Evolutionary conservation across 495 filamentous ascomycete genomes (phyloP).

Genomic region (Evernia prunastri): DNA sequence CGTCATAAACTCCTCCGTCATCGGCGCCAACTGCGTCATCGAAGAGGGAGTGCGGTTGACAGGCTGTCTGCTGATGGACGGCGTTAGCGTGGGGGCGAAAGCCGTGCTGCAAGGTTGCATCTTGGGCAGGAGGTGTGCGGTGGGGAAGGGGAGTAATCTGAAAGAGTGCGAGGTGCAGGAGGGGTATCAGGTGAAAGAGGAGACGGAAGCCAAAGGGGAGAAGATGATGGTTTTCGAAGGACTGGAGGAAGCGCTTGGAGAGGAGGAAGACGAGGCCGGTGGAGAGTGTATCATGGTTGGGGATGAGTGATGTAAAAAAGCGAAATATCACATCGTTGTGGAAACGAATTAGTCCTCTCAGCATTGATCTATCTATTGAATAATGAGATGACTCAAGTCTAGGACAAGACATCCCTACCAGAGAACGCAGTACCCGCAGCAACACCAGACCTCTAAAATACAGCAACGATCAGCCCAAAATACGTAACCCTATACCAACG

Average conservation of each 20-base stretch:
- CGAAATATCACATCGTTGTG: neutral
- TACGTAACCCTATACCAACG: too few species aligned
- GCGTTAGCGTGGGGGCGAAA: constrained; percentile 69
- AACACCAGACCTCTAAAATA: too few species aligned
- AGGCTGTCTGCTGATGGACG: constrained; percentile 86
- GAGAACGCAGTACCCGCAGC: too few species aligned
- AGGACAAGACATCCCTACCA: too few species aligned
- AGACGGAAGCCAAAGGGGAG: constrained; percentile 76
- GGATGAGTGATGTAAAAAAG: neutral
- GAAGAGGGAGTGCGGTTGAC: constrained; percentile 69
- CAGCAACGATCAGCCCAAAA: too few species aligned
- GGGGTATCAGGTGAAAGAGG: constrained; percentile 69
- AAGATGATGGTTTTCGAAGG: constrained; percentile 82
- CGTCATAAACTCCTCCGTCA: constrained; percentile 81
- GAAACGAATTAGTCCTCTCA: too few species aligned
- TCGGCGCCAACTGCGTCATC: constrained; percentile 82
- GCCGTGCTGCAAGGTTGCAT: constrained; percentile 76
- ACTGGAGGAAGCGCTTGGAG: constrained; percentile 47
- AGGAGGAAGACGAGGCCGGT: constrained; percentile 24
- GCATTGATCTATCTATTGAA: too few species aligned
- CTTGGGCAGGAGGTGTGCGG: constrained; percentile 63
- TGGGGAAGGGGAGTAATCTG: constrained; percentile 69
- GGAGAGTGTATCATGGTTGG: neutral
- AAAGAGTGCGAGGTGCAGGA: constrained; percentile 90
- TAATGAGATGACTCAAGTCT: too few species aligned